Percentiles rank a stretch among this genome's conserved stretches.
Conservation (phyloP, 2,329 filamentous ascomycete genomes). For the Ophiostoma sp. region DNA sequence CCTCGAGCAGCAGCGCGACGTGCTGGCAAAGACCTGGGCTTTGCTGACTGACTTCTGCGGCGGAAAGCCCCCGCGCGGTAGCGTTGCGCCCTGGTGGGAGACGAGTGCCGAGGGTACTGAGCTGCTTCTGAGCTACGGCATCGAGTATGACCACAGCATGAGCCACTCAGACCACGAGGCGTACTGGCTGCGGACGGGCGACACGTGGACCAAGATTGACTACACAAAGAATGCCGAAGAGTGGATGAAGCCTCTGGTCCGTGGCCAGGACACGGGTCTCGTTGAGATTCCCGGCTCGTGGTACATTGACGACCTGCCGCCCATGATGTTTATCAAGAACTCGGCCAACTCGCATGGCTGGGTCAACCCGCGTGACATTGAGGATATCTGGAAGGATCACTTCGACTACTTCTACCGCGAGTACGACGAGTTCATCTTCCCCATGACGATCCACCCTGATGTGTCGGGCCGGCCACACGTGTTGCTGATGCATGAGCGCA, state of each 20-base stretch:
- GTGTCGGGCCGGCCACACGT: conserved; percentile 67
- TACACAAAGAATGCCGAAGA: conserved; percentile 55
- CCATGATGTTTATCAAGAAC: conserved; percentile 68
- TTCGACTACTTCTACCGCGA: conserved; percentile 72
- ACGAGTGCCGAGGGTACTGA: conserved; percentile 62
- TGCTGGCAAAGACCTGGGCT: conserved; percentile 67
- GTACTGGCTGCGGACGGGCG: conserved; percentile 59
- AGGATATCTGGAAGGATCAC: conserved; percentile 61
- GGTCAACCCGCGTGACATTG: conserved; percentile 49
- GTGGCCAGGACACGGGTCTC: conserved; percentile 55
- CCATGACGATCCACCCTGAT: conserved; percentile 72
- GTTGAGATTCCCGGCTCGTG: conserved; percentile 62
- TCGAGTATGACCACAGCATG: conserved; percentile 66
- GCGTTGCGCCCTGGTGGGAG: conserved; percentile 72
- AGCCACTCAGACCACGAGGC: conserved; percentile 59
- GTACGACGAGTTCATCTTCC: conserved; percentile 71
- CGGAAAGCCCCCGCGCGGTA: conserved; percentile 65
- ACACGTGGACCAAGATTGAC: conserved; percentile 63
- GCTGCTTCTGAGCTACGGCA: conserved; percentile 58
- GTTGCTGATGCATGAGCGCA: conserved; percentile 40
- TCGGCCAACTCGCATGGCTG: conserved; percentile 60
- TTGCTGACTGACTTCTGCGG: conserved; percentile 65
- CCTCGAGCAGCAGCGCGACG: conserved; percentile 67
- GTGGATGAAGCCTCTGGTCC: conserved; percentile 62
- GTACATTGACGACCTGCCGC: conserved; percentile 61